Conservation (phyloP, 257 asterid genomes). For the Asclepias syriaca region DNA sequence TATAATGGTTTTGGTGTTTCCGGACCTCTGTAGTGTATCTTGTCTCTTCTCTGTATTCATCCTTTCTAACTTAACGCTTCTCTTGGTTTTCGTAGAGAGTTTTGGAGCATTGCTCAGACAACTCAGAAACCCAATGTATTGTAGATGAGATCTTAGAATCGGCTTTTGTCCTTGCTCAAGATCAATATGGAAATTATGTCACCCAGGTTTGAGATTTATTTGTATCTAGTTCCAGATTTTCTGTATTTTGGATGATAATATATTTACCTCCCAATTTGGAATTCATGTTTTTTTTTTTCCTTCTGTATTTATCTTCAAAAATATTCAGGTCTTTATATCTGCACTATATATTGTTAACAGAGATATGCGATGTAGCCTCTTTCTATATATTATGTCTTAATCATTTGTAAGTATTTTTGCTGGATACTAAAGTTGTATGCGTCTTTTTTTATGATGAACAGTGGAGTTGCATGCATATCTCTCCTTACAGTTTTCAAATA, state of each 20-base stretch:
- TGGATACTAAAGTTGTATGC: not conserved
- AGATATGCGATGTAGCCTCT: not conserved
- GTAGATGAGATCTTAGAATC: constrained; percentile 85
- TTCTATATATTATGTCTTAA: not conserved
- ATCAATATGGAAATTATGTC: constrained; percentile 87
- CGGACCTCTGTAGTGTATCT: not conserved
- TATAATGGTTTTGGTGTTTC: not conserved
- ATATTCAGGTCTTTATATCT: not conserved
- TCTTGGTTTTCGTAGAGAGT: constrained; percentile 54
- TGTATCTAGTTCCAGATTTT: not conserved
- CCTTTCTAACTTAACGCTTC: constrained; percentile 2
- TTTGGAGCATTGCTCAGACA: constrained; percentile 75
- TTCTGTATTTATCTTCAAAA: not conserved
- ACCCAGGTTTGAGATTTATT: constrained; percentile 47
- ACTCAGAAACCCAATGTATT: constrained; percentile 51
- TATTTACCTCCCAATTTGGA: not conserved
- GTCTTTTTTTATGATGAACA: not conserved
- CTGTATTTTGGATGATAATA: not conserved
- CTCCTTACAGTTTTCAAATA: not conserved
- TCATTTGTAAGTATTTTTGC: not conserved
- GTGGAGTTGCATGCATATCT: not conserved
- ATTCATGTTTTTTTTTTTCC: not conserved
- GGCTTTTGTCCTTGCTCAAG: constrained; percentile 71
- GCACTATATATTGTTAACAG: not conserved
- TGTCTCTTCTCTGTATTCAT: not conserved